Conservation (phyloP, 805 yeast genomes). For the Lipomyces japonicus region DNA sequence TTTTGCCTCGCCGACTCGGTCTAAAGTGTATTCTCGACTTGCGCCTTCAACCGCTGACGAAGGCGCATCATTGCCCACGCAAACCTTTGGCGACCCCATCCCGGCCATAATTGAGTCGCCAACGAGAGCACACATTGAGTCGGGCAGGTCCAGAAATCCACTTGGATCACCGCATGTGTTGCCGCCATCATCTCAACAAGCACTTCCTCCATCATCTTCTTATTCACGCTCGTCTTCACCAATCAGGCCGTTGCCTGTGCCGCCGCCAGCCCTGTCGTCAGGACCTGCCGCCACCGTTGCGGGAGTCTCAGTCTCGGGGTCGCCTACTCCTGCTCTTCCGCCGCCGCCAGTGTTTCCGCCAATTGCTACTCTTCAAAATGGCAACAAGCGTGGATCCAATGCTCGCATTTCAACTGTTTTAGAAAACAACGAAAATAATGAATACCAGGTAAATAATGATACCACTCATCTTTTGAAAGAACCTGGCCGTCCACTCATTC, state of each 20-base stretch:
- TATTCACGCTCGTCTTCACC: neutral
- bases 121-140: conserved; percentile 9
- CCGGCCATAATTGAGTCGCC: conserved; percentile 3
- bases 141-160: conserved; percentile 2
- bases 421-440: neutral
- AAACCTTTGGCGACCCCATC: neutral
- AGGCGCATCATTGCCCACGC: neutral
- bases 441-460: neutral
- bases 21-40: conserved; percentile 11
- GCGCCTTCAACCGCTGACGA: neutral
- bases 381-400: conserved; percentile 13
- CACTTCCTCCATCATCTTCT: neutral
- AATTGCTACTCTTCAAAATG: conserved; percentile 10
- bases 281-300: neutral
- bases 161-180: conserved; percentile 1
- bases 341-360: conserved; percentile 20
- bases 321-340: neutral
- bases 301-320: neutral
- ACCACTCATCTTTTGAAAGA: neutral
- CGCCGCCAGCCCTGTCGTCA: neutral
- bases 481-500: conserved; percentile 3
- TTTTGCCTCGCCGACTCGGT: conserved; percentile 9
- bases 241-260: conserved; percentile 4
- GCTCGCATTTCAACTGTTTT: conserved; percentile 2
- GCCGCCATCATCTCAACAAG: neutral